A percentile compares a stretch with the other conserved stretches of the same genome.
phyloP scores from a whole-genome alignment of 2,329 filamentous ascomycete species.

The Xylariomycetidae sp. region DNA sequence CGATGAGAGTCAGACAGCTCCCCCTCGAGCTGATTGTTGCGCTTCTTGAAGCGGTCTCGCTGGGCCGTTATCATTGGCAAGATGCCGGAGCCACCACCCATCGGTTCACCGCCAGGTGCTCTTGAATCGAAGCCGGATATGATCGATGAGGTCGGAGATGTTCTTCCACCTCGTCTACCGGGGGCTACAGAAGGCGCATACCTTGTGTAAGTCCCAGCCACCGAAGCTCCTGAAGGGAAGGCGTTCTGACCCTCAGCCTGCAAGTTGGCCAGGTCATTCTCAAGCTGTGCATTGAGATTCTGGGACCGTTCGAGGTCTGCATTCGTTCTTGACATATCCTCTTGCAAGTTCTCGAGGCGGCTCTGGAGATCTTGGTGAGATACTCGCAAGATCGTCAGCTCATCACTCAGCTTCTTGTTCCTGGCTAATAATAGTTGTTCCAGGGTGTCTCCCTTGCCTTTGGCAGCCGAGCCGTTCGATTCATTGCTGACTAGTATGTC shows the following conservation, averaged over 20 bases:
- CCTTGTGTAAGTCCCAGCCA: slow-evolving; percentile 86
- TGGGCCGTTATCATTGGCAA: slow-evolving; percentile 98
- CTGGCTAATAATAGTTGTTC: slow-evolving; percentile 87
- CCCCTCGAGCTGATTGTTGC: slow-evolving; percentile 83
- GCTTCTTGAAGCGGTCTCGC: slow-evolving; percentile 96
- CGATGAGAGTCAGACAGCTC: slow-evolving; percentile 82
- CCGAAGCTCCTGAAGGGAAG: slow-evolving; percentile 85
- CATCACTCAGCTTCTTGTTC: slow-evolving; percentile 95
- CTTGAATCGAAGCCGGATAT: slow-evolving; percentile 91
- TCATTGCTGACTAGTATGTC: slow-evolving; percentile 44
- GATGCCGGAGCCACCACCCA: slow-evolving; percentile 78
- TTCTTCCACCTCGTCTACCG: slow-evolving; percentile 60
- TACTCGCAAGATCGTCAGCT: slow-evolving; percentile 86
- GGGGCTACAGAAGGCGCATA: slow-evolving; percentile 61
- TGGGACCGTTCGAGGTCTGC: slow-evolving; percentile 81
- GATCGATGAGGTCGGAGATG: slow-evolving; percentile 94
- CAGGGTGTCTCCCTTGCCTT: slow-evolving; percentile 70
- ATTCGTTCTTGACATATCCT: slow-evolving; percentile 78
- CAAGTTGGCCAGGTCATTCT: slow-evolving; percentile 83
- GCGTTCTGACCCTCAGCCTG: slow-evolving; percentile 80
- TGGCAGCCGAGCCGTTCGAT: slow-evolving; percentile 46
- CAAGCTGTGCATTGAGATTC: slow-evolving; percentile 80
- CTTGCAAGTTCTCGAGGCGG: slow-evolving; percentile 73
- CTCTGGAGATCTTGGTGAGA: slow-evolving; percentile 89
- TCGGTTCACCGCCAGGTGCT: slow-evolving; percentile 53